Conservation (phyloP, 805 yeast genomes). For the Teunomyces gatunensis region DNA sequence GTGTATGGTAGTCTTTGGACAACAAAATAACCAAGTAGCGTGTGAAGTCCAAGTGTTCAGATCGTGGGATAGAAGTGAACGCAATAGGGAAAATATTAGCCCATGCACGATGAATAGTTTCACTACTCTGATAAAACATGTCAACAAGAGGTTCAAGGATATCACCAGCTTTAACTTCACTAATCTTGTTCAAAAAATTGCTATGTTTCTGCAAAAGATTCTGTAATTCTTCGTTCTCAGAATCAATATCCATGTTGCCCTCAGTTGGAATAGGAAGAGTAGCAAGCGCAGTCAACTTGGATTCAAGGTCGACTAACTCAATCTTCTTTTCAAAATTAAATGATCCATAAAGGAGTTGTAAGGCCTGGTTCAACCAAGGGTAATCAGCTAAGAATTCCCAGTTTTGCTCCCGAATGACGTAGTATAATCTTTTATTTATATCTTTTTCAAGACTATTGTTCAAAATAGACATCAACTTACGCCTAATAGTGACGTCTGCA, state of each 20-base stretch:
- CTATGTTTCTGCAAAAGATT: conserved; percentile 26
- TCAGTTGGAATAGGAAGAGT: conserved; percentile 31
- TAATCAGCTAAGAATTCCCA: conserved; percentile 95
- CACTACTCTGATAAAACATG: conserved; percentile 77
- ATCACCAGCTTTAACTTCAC: conserved; percentile 50
- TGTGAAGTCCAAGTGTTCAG: conserved; percentile 83
- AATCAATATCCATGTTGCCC: conserved; percentile 10
- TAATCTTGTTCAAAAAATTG: conserved; percentile 26
- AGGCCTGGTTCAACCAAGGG: conserved; percentile 92
- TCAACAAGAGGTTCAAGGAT: conserved; percentile 72
- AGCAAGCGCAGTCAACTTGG: conserved; percentile 52
- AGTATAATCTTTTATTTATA: conserved; percentile 73
- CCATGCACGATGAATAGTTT: conserved; percentile 83
- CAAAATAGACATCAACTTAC: conserved; percentile 74
- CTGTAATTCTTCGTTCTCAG: conserved; percentile 16
- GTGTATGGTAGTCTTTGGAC: conserved; percentile 88
- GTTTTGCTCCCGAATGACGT: conserved; percentile 90
- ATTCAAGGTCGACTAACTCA: conserved; percentile 45
- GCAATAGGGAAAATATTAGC: conserved; percentile 77
- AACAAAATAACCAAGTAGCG: conserved; percentile 73
- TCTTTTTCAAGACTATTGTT: conserved; percentile 76
- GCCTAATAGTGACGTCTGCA: conserved; percentile 70
- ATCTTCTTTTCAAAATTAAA: conserved; percentile 53
- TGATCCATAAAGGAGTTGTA: conserved; percentile 80
- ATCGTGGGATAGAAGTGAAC: conserved; percentile 66